Evolutionary conservation across 164 flowering plant genomes (phyloP), one percentile per base, ranked within the genome.

Genomic region (Vitis amurensis): DNA sequence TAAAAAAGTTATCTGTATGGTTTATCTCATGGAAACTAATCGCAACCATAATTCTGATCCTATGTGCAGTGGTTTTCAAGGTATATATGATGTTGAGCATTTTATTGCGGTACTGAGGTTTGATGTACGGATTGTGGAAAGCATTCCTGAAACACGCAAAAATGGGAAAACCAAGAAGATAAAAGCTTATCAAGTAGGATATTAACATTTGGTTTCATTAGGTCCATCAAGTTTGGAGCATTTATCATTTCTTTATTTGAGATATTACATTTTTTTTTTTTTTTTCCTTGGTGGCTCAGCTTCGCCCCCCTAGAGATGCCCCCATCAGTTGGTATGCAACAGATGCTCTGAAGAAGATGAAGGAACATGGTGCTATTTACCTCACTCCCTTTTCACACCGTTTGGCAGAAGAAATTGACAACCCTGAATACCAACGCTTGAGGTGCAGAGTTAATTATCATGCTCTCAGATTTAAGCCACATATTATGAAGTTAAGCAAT

Each of bases 401-500:
- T 51, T 69, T 95, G 74, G 98, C 91, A 23, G 99, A 95, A 87
- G 99, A 95, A 83, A 86, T 95, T 65, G 95, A 89, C 86, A 82
- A 91, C 56, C 87, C 97, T 70, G 99, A 95, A 78, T 93, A 88
- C 80, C 99, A 95, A 78, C 77, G 99, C 56, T 80, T 93, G 77
- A 90, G 99, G 71, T 95, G 99, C 81, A 83, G 99, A 76, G 99
- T 95, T 27, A 93, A 95, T 78, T 95, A 93, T 76, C 98, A 95
- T 78, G 99, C 99, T 60, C 84, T 93, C 53, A 80, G 81, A 72
- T 95, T 95, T 75, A 95, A 95, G 81, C 93, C 99, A 59, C 80
- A 84, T 53, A 91, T 95, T 55, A 89, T 91, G 94, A 89, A 84
- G 81, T 66, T 95, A 58, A 93, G 99, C 71, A 80, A 86, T 60